Evolutionary conservation across 306 rosid species (phyloP), one percentile per base, ranked within the genome.

Genomic region (Quercus aquifolioides): DNA sequence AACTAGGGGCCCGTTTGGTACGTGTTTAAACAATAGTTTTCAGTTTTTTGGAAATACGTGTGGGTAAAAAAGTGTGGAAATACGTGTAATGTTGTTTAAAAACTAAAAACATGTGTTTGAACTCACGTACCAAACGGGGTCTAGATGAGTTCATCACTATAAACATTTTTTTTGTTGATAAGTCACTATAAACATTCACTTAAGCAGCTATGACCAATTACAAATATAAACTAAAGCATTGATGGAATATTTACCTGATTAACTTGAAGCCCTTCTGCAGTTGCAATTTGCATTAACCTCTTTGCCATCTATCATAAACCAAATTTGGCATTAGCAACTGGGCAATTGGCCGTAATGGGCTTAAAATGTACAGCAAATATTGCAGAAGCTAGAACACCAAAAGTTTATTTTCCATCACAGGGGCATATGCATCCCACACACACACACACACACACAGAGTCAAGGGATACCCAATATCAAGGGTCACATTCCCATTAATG

Each of bases 271-370:
- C 92, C 92, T 87, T 93, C 99, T 74, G 94, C 80, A 62, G 74
- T 93, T 60, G 97, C 93, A 87, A 95, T 88, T 82, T 89, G 91
- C 86, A 86, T 80, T 77, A 95, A 88, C 90, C 87, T 89, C 86
- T 95, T 95, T 55, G 96, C 99, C 98, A 93, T 95, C 99, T 95
- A 84, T 54, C 78, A 87, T 62, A 73, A 74, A 82, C 56, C 72
- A 87, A 83, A 79, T 35, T 56, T 52, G 6, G 62, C 68, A 76
- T 73, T 73, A 65, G 56, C 31, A 78, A 17, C 49, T 62, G n/a
- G 26, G 7, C 35, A 71, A 68, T 35, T 49, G n/a, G 28, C 72
- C 18, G 17, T 19, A 8, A 12, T 33, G 18, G 25, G 49, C 43
- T 31, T 14, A 10, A 5, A 19, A 20, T 25, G 67, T 60, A 60